A percentile compares a stretch with the other conserved stretches of the same genome.
Evolutionary conservation across 257 asterid species (phyloP).

Genomic region (Buddleja alternifolia): DNA sequence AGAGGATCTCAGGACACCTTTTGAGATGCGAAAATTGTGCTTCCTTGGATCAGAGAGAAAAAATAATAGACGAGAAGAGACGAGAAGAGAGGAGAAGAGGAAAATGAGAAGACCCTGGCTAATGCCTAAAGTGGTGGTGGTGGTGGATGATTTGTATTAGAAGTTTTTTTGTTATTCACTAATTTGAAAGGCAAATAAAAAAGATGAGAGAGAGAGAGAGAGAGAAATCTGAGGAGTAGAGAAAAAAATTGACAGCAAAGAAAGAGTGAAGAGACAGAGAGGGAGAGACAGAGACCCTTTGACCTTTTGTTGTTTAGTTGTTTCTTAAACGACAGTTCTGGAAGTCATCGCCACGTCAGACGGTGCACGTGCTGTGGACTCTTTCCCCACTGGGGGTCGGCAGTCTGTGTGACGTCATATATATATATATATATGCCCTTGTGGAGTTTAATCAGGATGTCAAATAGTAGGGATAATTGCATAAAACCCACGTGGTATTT

Average conservation of each 20-base stretch:
- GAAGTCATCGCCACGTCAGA: slow-evolving; percentile 16
- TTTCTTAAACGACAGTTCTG: slow-evolving; percentile 1
- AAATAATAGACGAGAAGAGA: not conserved
- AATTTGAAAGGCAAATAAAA: not conserved
- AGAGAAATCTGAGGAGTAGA: not conserved
- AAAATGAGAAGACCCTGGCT: not conserved
- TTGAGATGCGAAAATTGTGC: slow-evolving; percentile 19
- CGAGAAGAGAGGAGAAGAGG: not conserved
- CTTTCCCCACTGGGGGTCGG: not conserved
- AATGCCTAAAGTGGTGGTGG: not conserved
- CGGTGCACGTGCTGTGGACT: slow-evolving; percentile 19
- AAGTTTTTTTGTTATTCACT: no score
- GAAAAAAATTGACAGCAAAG: slow-evolving; percentile 24
- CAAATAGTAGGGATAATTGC: no score
- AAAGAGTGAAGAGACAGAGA: not conserved
- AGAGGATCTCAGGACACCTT: slow-evolving; percentile 23
- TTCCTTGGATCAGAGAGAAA: slow-evolving; percentile 9
- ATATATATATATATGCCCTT: no score
- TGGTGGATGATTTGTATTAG: no score
- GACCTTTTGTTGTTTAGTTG: slow-evolving; percentile 26
- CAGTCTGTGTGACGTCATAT: no score
- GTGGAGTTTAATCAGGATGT: no score
- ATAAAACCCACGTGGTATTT: no score
- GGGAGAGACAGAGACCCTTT: no score
- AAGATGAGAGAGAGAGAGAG: not conserved